Evolutionary conservation across 73 alveolate species (phyloP), one percentile per base, ranked within the genome.

Genomic region (Paramecium bursaria): DNA sequence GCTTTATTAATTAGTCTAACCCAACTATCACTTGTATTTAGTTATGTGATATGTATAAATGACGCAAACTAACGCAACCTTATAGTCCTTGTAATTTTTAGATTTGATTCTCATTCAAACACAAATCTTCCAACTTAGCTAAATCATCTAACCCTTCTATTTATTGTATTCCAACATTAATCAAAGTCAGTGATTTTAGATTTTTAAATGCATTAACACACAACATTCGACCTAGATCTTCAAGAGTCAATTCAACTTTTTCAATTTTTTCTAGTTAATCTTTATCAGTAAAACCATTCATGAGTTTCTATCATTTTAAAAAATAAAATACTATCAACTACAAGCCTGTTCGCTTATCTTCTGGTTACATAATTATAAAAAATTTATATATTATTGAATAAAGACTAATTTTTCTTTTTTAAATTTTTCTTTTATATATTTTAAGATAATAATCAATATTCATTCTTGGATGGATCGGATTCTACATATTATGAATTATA

Each of bases 1-100:
- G 86, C 74, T 88, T 86, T 0, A 85, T 87, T 23, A 91, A 85
- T 30, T 73, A 75, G 9, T 92, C 98, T 17, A 95, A 75, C 2
- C 96, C 97, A 53, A 93, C 97, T n/a, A 95, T 79, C 73, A 80
- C 85, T 55, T 87, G 50, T 22, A 94, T 74, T 42, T 86, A 87
- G 80, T 94, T 94, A 52, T 89, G 57, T 17, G 90, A 75, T n/a
- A 90, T 25, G 48, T 50, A 80, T 3, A 90, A 50, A 22, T 74
- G 60, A 29, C 26, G 67, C 30, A 90, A 50, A 47, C 75, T 86
- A 19, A 48, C 61, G 39, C 27, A 22, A 29, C 47, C 44, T 30
- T 86, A 39, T 22, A 87, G 31, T 15, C 92, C 91, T 14, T 50
- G 67, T 33, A 92, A 47, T 14, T 87, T 39, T 1, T 39, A 55